Percentiles rank a stretch among this genome's conserved stretches.
These are phyloP conservation scores for Carex cristatella DNA, from an alignment of 176 grass and related monocot species.

Conservation along the genomic window DNA sequence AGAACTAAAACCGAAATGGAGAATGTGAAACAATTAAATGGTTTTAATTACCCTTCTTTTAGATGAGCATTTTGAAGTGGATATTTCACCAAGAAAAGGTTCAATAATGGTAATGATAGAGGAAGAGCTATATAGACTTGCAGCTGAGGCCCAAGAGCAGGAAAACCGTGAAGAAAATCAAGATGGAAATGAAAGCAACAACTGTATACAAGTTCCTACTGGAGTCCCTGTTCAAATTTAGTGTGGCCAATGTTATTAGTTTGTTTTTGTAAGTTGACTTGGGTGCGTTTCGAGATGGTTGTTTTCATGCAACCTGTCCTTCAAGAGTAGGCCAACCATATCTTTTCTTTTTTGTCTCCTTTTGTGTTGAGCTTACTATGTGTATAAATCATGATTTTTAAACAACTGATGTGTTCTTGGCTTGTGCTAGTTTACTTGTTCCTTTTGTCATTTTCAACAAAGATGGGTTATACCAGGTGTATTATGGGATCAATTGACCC, in stretches of 20 bases:
- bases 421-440: too few species aligned
- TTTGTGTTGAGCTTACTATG: not conserved
- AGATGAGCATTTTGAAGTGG: constrained; percentile 28
- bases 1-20: not conserved
- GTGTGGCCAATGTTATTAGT: not conserved
- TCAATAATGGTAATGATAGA: constrained; percentile 33
- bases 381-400: not conserved
- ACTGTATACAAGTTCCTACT: not conserved
- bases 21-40: constrained; percentile 3
- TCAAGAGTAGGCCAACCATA: not conserved
- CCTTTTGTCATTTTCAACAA: too few species aligned
- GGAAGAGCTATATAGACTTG: constrained; percentile 21
- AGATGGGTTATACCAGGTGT: too few species aligned
- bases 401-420: too few species aligned
- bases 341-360: not conserved
- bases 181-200: not conserved
- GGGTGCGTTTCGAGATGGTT: not conserved
- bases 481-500: too few species aligned
- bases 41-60: constrained; percentile 13
- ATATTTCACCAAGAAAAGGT: constrained; percentile 30
- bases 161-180: not conserved
- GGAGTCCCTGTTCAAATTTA: not conserved
- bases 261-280: not conserved
- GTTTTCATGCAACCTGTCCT: constrained; percentile 2
- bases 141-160: constrained; percentile 13